Base-by-base conservation (phyloP, 208 protist genomes). In the Giardia duodenalis region DNA sequence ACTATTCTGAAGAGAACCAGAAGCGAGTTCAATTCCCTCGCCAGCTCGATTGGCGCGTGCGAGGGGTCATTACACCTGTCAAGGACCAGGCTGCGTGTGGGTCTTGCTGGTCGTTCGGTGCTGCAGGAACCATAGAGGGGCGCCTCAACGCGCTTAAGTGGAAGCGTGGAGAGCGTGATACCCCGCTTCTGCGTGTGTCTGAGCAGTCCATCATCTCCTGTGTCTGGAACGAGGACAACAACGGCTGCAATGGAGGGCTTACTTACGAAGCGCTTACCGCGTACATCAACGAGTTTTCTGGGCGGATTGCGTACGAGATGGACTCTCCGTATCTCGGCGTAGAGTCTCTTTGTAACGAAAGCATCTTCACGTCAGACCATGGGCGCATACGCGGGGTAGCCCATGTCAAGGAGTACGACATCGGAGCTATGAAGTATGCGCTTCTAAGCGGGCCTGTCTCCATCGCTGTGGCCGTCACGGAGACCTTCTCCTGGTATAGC, bases 11-110 rank as follows among this genome's bases (percentile, higher is more conserved):
- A 30, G 30, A 10, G 19, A 10, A 39, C 30, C 19, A 30, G 57
- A 30, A 76, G 57, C 10, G 30, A 76, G 57, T 76, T 30, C 30
- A 39, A 10, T 76, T 76, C 57, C 57, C 57, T 76, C 10, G 1
- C 43, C 44, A 3, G 44, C 44, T 91, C 44, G 88, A 91, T 47
- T 92, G 1, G 91, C 1, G 67, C 10, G 91, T 91, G 2, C n/a
- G 42, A 19, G 91, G 91, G 44, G 47, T 90, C 10, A 2, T 44
- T 1, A 91, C 91, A 19, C 92, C 92, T 45, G 86, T 93, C 2
- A 92, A 93, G 87, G 92, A 93, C 89, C 89, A 93, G 39, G 89
- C 89, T 93, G 30, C 10, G 3, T 93, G 92, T 48, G 92, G 92
- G n/a, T 92, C 88, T n/a, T 93, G 92, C 57, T 93, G 92, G 92